phyloP scores from a whole-genome alignment of 164 flowering plant genomes.

The Amborella trichopoda region DNA sequence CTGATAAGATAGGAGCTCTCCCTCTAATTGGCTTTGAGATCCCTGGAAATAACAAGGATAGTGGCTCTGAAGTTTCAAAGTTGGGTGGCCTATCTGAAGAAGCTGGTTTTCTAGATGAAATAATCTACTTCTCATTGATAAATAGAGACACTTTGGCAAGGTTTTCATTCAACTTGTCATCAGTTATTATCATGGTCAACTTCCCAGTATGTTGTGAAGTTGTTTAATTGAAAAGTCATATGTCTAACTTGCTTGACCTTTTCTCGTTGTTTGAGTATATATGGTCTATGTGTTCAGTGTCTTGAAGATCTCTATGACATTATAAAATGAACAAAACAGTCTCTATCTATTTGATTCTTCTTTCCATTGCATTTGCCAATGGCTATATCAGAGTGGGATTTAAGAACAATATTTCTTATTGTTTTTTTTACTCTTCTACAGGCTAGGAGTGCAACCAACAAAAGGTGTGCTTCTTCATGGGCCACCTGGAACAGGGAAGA shows the following conservation, averaged over 20 bases:
- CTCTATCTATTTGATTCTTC: conserved; percentile 5
- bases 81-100: conserved; percentile 88
- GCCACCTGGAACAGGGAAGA: conserved; percentile 94
- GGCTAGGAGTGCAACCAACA: conserved; percentile 2
- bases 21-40: conserved; percentile 10
- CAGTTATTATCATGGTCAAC: conserved; percentile 1
- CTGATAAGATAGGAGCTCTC: conserved; percentile 4
- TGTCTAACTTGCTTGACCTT: neutral
- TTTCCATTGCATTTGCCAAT: conserved; percentile 6
- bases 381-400: conserved; percentile 46
- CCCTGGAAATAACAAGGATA: conserved; percentile 9
- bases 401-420: too few relatives aligned
- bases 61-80: conserved; percentile 14
- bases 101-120: conserved; percentile 47
- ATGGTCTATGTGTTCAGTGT: too few relatives aligned
- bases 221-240: neutral
- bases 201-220: neutral
- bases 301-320: too few relatives aligned
- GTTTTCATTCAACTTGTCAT: too few relatives aligned
- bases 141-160: conserved; percentile 52
- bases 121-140: conserved; percentile 37
- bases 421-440: too few relatives aligned
- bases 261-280: neutral
- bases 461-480: conserved; percentile 98
- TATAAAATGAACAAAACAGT: too few relatives aligned